Evolutionary conservation across 2,329 filamentous ascomycete genomes (phyloP).

Genomic region (Keithomyces neogunnii): DNA sequence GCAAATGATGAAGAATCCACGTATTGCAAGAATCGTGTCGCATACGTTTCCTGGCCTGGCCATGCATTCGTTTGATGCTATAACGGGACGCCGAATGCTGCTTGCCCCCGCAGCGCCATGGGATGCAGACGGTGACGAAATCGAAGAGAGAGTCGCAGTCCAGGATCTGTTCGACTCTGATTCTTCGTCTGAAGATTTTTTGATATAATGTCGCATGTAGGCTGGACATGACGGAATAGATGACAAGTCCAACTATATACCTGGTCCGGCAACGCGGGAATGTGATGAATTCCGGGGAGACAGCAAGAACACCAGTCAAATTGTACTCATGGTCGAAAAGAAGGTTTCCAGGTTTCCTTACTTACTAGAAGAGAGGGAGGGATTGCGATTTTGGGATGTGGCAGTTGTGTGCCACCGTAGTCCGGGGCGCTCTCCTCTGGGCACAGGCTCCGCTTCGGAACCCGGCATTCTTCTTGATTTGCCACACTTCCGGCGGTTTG

Average conservation of each 20-base stretch:
- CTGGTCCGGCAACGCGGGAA: conserved; percentile 1
- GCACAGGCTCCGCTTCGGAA: too few relatives aligned
- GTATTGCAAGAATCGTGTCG: conserved; percentile 7
- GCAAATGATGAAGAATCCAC: conserved; percentile 2
- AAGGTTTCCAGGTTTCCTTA: too few relatives aligned
- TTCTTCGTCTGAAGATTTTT: conserved; percentile 3
- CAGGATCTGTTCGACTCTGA: conserved; percentile 3
- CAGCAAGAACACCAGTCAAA: not conserved
- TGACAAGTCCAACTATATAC: not conserved
- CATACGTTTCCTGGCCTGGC: conserved; percentile 8
- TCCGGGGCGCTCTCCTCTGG: too few relatives aligned
- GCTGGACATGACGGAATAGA: not conserved
- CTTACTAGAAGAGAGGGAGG: too few relatives aligned
- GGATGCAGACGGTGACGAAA: conserved; percentile 8
- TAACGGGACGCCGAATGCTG: conserved; percentile 6
- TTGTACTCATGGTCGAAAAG: too few relatives aligned
- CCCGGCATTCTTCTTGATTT: too few relatives aligned
- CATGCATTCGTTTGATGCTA: conserved; percentile 6
- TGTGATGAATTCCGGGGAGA: conserved; percentile 7
- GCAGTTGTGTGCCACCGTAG: too few relatives aligned
- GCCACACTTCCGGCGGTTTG: too few relatives aligned
- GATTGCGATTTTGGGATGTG: too few relatives aligned
- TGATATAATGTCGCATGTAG: not conserved
- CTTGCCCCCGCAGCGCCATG: conserved; percentile 2
- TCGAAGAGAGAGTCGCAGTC: conserved; percentile 1